phyloP scores from a whole-genome alignment of 2,329 filamentous ascomycete species.

The Thermoascus crustaceus region DNA sequence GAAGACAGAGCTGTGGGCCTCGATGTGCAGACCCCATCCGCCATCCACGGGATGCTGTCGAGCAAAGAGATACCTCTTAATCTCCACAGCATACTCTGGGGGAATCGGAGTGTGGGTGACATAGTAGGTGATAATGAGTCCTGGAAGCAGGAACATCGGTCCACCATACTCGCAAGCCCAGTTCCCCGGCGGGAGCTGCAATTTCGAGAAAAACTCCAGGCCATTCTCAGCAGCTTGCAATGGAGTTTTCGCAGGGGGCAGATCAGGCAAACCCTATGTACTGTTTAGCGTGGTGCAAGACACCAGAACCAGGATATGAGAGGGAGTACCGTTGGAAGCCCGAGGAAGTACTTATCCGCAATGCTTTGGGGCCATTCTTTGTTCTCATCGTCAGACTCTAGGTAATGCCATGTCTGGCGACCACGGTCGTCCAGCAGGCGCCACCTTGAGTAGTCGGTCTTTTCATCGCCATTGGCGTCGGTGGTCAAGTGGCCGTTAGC shows the following conservation, averaged over 20 bases:
- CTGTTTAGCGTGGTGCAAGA: background rate
- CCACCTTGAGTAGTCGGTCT: slow-evolving; percentile 78
- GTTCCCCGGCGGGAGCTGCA: slow-evolving; percentile 81
- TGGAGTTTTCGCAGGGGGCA: slow-evolving; percentile 63
- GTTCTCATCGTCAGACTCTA: slow-evolving; percentile 61
- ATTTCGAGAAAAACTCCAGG: slow-evolving; percentile 76
- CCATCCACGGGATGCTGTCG: slow-evolving; percentile 79
- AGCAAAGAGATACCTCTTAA: slow-evolving; percentile 84
- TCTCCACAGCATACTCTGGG: slow-evolving; percentile 70
- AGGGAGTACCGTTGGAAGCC: slow-evolving; percentile 60
- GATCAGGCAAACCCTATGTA: slow-evolving; percentile 60
- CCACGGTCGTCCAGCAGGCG: slow-evolving; percentile 74
- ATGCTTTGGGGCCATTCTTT: slow-evolving; percentile 75
- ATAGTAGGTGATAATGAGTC: slow-evolving; percentile 78
- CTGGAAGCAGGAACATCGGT: slow-evolving; percentile 89
- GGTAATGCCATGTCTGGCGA: slow-evolving; percentile 88
- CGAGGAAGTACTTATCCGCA: slow-evolving; percentile 85
- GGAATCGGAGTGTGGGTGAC: slow-evolving; percentile 82
- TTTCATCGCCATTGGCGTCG: slow-evolving; percentile 33
- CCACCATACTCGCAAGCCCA: slow-evolving; percentile 98
- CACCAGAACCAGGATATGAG: background rate
- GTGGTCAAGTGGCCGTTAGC: slow-evolving; percentile 27
- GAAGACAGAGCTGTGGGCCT: slow-evolving; percentile 85
- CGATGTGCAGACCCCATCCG: slow-evolving; percentile 96
- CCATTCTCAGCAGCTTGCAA: slow-evolving; percentile 75